Percentiles rank a stretch among this genome's conserved stretches.
phyloP scores from a whole-genome alignment of 1,139 yeast species.

The Saccharomycopsis hybrid region DNA sequence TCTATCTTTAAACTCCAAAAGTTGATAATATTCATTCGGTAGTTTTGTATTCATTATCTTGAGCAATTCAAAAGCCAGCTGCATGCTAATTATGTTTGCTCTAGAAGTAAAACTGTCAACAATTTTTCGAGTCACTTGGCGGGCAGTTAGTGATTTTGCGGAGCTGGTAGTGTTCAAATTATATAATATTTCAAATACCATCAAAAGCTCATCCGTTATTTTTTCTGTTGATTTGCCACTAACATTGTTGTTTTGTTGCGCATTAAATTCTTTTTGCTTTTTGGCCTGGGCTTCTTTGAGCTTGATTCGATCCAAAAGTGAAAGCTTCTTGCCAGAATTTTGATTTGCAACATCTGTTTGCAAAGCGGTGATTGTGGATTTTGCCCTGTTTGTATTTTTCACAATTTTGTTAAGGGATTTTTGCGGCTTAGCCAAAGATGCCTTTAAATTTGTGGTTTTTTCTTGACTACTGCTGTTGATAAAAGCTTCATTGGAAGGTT shows the following conservation, averaged over 20 bases:
- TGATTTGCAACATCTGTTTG: too few species aligned
- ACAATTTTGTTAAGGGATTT: too few species aligned
- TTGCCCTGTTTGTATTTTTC: too few species aligned
- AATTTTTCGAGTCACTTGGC: slow-evolving; percentile 5
- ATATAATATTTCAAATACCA: slow-evolving; percentile 15
- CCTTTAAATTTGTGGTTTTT: too few species aligned
- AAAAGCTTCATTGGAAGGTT: too few species aligned
- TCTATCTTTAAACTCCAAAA: slow-evolving; percentile 2
- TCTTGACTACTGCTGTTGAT: too few species aligned
- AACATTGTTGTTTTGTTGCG: too few species aligned
- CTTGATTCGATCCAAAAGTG: slow-evolving; percentile 15
- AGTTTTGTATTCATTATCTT: neutral
- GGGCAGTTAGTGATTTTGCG: slow-evolving; percentile 6
- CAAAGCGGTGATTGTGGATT: too few species aligned
- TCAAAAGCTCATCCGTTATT: neutral
- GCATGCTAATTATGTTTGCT: neutral
- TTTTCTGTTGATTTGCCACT: too few species aligned
- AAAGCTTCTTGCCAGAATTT: neutral
- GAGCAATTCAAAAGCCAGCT: neutral
- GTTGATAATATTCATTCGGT: slow-evolving; percentile 4
- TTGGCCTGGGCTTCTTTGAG: slow-evolving; percentile 10
- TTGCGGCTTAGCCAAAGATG: too few species aligned
- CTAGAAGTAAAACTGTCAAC: slow-evolving; percentile 10
- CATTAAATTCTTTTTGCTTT: neutral
- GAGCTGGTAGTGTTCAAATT: slow-evolving; percentile 4